These are phyloP conservation scores for Avena eriantha DNA, from an alignment of 176 grass and related monocot genomes.

Conservation along the genomic window DNA sequence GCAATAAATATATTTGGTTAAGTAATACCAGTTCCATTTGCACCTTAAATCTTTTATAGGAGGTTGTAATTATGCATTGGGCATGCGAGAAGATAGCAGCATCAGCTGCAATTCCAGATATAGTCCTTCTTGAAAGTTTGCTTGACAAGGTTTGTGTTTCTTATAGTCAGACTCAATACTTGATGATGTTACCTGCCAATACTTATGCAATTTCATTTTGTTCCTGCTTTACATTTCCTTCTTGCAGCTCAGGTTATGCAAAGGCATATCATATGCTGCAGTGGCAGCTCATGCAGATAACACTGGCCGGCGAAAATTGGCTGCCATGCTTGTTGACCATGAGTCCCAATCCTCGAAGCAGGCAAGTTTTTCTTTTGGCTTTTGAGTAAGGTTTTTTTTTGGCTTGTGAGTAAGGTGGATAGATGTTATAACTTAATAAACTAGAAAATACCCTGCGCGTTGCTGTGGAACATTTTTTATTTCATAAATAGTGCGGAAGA, in stretches of 20 bases:
- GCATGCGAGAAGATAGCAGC: conserved; percentile 94
- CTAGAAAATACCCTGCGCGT: neutral
- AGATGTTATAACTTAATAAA: neutral
- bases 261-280: conserved; percentile 97
- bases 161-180: conserved; percentile 24
- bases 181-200: conserved; percentile 32
- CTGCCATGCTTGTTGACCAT: conserved; percentile 91
- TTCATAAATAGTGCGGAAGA: neutral
- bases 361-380: conserved; percentile 57
- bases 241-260: conserved; percentile 91
- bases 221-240: conserved; percentile 39
- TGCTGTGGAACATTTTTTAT: neutral
- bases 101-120: conserved; percentile 80
- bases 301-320: conserved; percentile 76
- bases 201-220: neutral
- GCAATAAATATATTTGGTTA: conserved; percentile 27
- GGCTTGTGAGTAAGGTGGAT: conserved; percentile 12
- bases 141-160: conserved; percentile 87
- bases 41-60: conserved; percentile 59
- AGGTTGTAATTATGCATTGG: conserved; percentile 99
- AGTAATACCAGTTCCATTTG: conserved; percentile 46
- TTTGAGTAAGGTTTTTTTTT: neutral
- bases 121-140: conserved; percentile 79
- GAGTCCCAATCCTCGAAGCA: conserved; percentile 93
- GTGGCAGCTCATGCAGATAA: conserved; percentile 98